A percentile compares a stretch with the other conserved stretches of the same genome.
Evolutionary conservation across 176 grass and related monocot species (phyloP).

Genomic region (Zoysia pacifica): DNA sequence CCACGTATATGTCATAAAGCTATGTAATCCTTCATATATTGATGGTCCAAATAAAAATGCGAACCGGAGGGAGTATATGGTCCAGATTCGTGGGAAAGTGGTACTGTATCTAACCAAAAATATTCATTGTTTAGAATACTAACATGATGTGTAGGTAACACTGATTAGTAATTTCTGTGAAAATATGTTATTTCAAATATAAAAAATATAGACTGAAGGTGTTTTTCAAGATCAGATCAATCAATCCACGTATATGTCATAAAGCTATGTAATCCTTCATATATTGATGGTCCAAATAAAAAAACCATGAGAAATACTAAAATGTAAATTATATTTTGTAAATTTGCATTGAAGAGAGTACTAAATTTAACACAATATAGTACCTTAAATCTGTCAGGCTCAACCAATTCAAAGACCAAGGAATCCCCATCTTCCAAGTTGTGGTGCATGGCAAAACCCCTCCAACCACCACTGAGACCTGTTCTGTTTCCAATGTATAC

Average conservation of each 20-base stretch:
- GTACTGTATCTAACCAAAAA: background rate
- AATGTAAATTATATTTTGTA: background rate
- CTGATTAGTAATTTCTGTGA: background rate
- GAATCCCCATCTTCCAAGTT: conserved; percentile 90
- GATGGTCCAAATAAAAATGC: background rate
- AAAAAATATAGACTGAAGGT: background rate
- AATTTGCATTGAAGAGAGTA: background rate
- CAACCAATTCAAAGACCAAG: conserved; percentile 78
- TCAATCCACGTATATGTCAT: background rate
- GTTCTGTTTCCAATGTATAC: conserved; percentile 77
- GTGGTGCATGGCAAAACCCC: conserved; percentile 80
- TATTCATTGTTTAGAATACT: background rate
- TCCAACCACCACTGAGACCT: conserved; percentile 96
- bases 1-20: background rate
- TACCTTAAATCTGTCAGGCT: conserved; percentile 89
- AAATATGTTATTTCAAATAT: background rate
- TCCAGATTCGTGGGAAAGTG: conserved; percentile 1
- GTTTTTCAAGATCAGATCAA: background rate
- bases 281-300: background rate
- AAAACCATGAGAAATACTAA: background rate
- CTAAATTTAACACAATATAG: conserved; percentile 5
- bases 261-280: background rate
- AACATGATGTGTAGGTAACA: background rate
- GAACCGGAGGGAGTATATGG: too few species aligned
- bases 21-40: background rate